Evolutionary conservation across 768 basidiomycete genomes (phyloP), one percentile per base, ranked within the genome.

Genomic region (Agrocybe chaxingu): DNA sequence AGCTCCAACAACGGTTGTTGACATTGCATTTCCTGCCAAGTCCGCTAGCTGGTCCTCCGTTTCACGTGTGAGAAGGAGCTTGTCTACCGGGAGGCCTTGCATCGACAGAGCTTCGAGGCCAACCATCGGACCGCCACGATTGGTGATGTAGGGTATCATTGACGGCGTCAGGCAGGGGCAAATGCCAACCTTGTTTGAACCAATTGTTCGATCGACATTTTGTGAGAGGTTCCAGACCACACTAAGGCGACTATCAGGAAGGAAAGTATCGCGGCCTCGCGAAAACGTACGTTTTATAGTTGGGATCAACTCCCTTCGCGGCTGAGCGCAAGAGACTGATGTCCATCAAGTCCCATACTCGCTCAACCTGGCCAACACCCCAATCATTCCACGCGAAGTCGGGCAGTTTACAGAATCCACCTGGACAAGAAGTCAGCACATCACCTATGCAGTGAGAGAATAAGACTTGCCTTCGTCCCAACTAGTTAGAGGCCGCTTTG

Each of bases 21-120:
- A 94, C 95, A 98, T 98, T 52, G 95, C 95, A 62, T 98, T 98
- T 2, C 95, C 95, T 13, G 95, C 94, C 11, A 98, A 76, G 67
- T 97, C 93, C 3, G 93, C 92, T 6, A 98, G 76, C 52, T 98
- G 87, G 66, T 97, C 95, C 65, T 95, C 90, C 12, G 81, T 91
- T 69, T 98, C 95, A 45, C 92, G 85, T 1, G 95, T 97, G 47
- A 98, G 77, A 13, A 97, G 77, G 1, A 98, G 77, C 64, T 93
- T 89, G 66, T 96, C 89, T 31, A 96, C 84, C 0, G 95, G 95
- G 36, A 98, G 81, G 31, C 95, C 95, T 64, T 98, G 95, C 79
- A 98, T 87, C 8, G 90, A 88, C 38, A 98, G 72, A 1, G 95
- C 94, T 63, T 98, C 95, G 32, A 93, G 68, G 7, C 95, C 95